These are phyloP conservation scores for Castanea mollissima DNA, from an alignment of 306 rosid species.

Conservation along the genomic window DNA sequence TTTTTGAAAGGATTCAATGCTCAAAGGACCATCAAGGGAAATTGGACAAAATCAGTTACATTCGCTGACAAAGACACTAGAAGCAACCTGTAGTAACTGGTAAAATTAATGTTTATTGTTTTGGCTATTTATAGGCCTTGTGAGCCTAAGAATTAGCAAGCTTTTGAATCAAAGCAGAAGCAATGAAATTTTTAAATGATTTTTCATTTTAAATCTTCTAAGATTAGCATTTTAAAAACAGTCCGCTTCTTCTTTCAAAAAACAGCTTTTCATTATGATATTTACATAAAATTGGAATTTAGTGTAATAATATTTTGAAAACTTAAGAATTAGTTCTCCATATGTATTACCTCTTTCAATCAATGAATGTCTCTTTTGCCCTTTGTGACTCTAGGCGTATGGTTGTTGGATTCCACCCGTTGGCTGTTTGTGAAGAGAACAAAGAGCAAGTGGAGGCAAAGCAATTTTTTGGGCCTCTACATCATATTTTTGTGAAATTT, in stretches of 20 bases:
- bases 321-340: not conserved
- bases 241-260: not conserved
- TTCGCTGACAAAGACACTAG: slow-evolving; percentile 45
- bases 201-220: not conserved
- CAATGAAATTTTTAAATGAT: not conserved
- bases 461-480: slow-evolving; percentile 29
- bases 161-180: not conserved
- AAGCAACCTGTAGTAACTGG: slow-evolving; percentile 49
- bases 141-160: not conserved
- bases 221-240: not conserved
- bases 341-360: not conserved
- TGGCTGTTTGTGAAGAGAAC: slow-evolving; percentile 35
- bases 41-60: slow-evolving; percentile 31
- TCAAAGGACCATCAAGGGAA: slow-evolving; percentile 20
- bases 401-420: slow-evolving; percentile 45
- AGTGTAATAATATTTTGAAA: not conserved
- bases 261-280: not conserved
- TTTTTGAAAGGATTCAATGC: slow-evolving; percentile 26
- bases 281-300: not conserved
- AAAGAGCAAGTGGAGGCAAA: slow-evolving; percentile 28
- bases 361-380: slow-evolving; percentile 9
- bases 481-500: slow-evolving; percentile 25
- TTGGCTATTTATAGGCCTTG: not conserved
- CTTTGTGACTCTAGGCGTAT: slow-evolving; percentile 39
- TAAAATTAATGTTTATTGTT: slow-evolving; percentile 15